Evolutionary conservation across 176 grass and related monocot species (phyloP).

Genomic region (Rhynchospora pubera): DNA sequence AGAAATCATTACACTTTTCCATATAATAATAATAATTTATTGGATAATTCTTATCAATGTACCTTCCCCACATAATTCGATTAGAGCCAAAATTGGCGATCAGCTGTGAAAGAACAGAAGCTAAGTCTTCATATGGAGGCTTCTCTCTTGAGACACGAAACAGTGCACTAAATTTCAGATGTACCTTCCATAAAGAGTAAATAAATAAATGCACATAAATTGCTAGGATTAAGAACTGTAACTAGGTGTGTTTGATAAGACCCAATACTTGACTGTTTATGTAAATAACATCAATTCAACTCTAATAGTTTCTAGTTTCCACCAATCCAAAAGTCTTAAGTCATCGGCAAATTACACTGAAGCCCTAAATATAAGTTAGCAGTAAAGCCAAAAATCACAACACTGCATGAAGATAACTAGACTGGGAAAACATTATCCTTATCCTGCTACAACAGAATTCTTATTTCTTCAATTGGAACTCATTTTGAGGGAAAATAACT

Average conservation of each 20-base stretch:
- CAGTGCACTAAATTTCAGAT: slow-evolving; percentile 83
- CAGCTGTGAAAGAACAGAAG: slow-evolving; percentile 44
- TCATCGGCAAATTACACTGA: not conserved
- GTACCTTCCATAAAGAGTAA: slow-evolving; percentile 36
- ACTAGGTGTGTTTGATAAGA: not conserved
- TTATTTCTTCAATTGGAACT: not conserved
- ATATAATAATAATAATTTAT: not conserved
- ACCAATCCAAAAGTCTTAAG: too few relatives aligned
- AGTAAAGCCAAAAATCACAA: not conserved
- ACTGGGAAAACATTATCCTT: not conserved
- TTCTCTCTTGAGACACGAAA: slow-evolving; percentile 66
- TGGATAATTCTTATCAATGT: not conserved
- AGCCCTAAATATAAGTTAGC: not conserved
- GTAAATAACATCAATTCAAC: not conserved
- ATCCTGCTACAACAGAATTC: not conserved
- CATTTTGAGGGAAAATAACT: not conserved
- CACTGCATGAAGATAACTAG: too few relatives aligned
- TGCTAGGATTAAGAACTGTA: not conserved
- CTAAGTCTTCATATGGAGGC: slow-evolving; percentile 68
- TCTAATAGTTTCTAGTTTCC: not conserved
- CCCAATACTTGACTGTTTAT: not conserved
- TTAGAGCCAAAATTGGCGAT: slow-evolving; percentile 58
- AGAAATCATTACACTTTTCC: not conserved
- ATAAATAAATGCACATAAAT: not conserved
- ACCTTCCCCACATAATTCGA: slow-evolving; percentile 91